These are phyloP conservation scores for Puccinellia tenuiflora DNA, from an alignment of 176 grass and related monocot species.

Conservation along the genomic window DNA sequence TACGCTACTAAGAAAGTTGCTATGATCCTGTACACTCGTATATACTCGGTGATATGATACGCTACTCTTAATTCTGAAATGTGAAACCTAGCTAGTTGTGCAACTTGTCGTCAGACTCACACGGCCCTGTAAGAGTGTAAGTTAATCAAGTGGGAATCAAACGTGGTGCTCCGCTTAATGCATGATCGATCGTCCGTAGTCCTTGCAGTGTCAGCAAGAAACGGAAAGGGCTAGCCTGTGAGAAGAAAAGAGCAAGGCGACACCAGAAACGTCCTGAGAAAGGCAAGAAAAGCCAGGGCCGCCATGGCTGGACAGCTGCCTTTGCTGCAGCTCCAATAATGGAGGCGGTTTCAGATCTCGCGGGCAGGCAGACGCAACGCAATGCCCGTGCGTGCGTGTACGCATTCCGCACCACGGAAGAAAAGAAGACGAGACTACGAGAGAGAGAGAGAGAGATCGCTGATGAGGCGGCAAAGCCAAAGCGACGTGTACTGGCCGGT, in stretches of 20 bases:
- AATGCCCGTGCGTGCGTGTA: background rate
- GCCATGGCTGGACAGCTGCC: slow-evolving; percentile 11
- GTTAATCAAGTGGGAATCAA: background rate
- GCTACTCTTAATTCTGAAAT: background rate
- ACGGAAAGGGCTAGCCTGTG: background rate
- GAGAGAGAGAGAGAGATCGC: background rate
- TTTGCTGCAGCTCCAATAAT: slow-evolving; percentile 27
- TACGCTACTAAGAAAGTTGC: too few relatives aligned
- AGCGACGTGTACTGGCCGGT: background rate
- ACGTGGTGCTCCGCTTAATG: background rate
- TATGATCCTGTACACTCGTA: background rate
- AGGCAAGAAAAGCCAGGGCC: background rate
- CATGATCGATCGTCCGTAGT: slow-evolving; percentile 9
- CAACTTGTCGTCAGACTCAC: background rate
- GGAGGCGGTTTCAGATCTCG: slow-evolving; percentile 28
- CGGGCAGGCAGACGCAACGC: background rate
- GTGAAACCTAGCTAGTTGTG: background rate
- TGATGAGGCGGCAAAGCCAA: slow-evolving; percentile 8
- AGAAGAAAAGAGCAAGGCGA: background rate
- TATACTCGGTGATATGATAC: background rate
- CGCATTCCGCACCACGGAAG: background rate
- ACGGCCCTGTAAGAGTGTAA: background rate
- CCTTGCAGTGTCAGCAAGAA: background rate
- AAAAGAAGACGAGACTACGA: background rate
- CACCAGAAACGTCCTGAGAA: slow-evolving; percentile 9